Evolutionary conservation across 225 moss, liverwort and hornwort species (phyloP).

Genomic region (Ulota crispa): DNA sequence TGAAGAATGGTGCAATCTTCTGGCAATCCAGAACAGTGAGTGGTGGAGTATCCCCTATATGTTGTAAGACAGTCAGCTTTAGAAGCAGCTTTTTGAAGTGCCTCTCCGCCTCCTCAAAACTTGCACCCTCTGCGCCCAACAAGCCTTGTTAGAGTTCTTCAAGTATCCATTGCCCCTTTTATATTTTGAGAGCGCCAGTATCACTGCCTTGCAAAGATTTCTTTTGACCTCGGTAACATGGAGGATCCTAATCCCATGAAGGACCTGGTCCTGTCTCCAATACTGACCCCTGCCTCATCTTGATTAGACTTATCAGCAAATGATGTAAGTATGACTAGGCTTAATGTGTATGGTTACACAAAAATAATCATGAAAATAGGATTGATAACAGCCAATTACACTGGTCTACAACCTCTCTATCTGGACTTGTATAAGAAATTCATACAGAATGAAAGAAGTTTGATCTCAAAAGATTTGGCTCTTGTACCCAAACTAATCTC

Average conservation of each 20-base stretch:
- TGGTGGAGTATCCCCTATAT: conserved; percentile 34
- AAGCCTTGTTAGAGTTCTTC: neutral
- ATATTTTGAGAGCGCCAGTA: neutral
- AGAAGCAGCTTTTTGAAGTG: conserved; percentile 41
- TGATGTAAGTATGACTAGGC: neutral
- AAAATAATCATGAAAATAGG: neutral
- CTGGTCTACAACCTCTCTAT: neutral
- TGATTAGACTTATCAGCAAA: neutral
- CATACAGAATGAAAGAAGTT: no score
- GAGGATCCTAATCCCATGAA: neutral
- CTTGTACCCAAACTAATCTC: neutral
- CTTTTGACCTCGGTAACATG: neutral
- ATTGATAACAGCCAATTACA: neutral
- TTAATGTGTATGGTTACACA: neutral
- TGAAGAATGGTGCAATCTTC: conserved; percentile 56
- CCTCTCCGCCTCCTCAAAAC: conserved; percentile 46
- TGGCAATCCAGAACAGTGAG: conserved; percentile 45
- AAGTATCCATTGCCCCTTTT: neutral
- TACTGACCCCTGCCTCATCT: neutral
- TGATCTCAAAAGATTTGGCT: neutral
- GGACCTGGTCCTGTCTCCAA: neutral
- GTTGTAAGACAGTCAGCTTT: conserved; percentile 36
- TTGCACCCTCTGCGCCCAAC: conserved; percentile 42
- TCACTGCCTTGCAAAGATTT: neutral
- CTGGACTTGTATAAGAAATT: neutral